Evolutionary conservation across 306 rosid species (phyloP).

Genomic region (Dalbergia cochinchinensis): DNA sequence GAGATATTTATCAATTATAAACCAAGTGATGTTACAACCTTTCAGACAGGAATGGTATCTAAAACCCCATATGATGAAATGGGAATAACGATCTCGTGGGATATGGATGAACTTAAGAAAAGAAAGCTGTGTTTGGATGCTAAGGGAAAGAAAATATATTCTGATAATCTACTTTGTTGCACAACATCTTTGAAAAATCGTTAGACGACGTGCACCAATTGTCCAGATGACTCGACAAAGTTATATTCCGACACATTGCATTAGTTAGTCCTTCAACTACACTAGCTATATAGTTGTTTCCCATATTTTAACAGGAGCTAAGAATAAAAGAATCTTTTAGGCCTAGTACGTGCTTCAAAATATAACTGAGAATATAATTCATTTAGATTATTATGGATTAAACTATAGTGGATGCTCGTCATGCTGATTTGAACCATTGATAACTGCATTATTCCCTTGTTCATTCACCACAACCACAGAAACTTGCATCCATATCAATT

Average conservation of each 20-base stretch:
- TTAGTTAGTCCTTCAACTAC: constrained; percentile 38
- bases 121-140: constrained; percentile 62
- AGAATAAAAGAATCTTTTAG: constrained; percentile 46
- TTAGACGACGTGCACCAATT: constrained; percentile 50
- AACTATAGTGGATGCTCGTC: constrained; percentile 30
- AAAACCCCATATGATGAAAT: constrained; percentile 45
- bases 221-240: constrained; percentile 51
- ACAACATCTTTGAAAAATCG: constrained; percentile 55
- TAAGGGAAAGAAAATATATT: constrained; percentile 63
- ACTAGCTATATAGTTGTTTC: constrained; percentile 27
- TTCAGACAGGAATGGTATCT: constrained; percentile 74
- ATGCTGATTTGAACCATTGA: constrained; percentile 26
- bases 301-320: constrained; percentile 34
- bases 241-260: constrained; percentile 30
- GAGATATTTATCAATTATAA: constrained; percentile 43
- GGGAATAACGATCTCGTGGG: constrained; percentile 66
- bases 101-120: constrained; percentile 56
- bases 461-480: constrained; percentile 40
- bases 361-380: neutral
- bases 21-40: constrained; percentile 52
- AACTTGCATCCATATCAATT: constrained; percentile 20
- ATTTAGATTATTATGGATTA: neutral
- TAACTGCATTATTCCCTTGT: constrained; percentile 39
- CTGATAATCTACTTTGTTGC: constrained; percentile 54
- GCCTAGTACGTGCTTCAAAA: neutral